phyloP scores from a whole-genome alignment of 2,329 filamentous ascomycete genomes.

The Magnaporthiopsis incrustans region DNA sequence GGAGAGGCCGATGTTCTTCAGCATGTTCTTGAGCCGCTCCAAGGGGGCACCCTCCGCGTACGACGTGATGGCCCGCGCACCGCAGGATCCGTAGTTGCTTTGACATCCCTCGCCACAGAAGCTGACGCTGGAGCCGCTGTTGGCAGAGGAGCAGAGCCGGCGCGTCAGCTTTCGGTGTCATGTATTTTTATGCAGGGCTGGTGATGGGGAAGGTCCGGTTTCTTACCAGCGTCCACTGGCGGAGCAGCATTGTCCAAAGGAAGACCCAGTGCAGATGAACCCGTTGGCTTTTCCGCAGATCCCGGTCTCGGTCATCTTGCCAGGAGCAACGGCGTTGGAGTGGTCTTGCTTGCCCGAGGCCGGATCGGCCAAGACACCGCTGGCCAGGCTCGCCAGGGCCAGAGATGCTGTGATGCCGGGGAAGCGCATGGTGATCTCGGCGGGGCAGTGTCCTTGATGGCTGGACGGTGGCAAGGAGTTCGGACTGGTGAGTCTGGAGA shows the following conservation, averaged over 20 bases:
- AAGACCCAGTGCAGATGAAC: neutral
- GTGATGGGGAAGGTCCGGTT: neutral
- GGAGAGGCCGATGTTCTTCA: neutral
- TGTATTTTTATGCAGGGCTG: neutral
- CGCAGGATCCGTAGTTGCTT: neutral
- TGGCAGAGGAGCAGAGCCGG: neutral
- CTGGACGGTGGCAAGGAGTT: too few relatives aligned
- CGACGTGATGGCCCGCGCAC: neutral
- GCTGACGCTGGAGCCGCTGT: neutral
- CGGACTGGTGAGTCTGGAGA: neutral
- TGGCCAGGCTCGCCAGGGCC: neutral
- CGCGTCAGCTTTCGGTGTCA: neutral
- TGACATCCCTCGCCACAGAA: neutral
- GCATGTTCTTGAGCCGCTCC: neutral
- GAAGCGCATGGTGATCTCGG: neutral
- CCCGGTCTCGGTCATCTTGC: neutral
- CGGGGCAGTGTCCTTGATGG: too few relatives aligned
- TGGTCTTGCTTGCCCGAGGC: neutral
- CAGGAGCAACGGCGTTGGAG: neutral
- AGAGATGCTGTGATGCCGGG: neutral
- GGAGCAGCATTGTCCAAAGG: neutral
- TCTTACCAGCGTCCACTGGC: neutral
- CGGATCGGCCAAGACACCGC: neutral
- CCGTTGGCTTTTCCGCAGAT: neutral
- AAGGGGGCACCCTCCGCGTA: neutral